Evolutionary conservation across 176 grass and related monocot genomes (phyloP).

Genomic region (Carex cristatella): DNA sequence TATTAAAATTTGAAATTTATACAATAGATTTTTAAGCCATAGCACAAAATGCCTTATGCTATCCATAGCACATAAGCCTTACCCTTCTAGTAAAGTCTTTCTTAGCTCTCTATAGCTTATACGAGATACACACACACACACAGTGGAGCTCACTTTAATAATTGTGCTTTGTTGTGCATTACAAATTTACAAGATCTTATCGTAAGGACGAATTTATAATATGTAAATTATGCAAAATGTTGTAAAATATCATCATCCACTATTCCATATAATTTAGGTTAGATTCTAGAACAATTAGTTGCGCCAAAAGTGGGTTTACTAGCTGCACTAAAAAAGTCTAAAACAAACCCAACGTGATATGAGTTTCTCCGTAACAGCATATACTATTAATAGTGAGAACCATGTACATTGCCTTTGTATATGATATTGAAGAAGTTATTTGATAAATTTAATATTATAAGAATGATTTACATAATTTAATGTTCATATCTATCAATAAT

Average conservation of each 20-base stretch:
- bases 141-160: not conserved
- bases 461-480: no score
- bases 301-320: not conserved
- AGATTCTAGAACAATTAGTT: slow-evolving; percentile 2
- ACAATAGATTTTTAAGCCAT: no score
- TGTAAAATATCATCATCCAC: not conserved
- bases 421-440: no score
- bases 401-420: no score
- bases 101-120: not conserved
- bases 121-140: not conserved
- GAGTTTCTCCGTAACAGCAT: not conserved
- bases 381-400: no score
- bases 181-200: not conserved
- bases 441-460: no score
- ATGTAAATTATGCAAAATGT: not conserved
- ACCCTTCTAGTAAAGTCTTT: not conserved
- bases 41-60: no score
- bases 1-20: no score
- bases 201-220: not conserved
- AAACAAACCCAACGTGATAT: not conserved
- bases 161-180: not conserved
- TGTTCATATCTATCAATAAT: no score
- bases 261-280: not conserved
- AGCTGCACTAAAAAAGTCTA: not conserved
- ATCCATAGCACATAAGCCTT: no score